These are phyloP conservation scores for Leishmania lainsoni DNA, from an alignment of 208 protist genomes.

Conservation along the genomic window DNA sequence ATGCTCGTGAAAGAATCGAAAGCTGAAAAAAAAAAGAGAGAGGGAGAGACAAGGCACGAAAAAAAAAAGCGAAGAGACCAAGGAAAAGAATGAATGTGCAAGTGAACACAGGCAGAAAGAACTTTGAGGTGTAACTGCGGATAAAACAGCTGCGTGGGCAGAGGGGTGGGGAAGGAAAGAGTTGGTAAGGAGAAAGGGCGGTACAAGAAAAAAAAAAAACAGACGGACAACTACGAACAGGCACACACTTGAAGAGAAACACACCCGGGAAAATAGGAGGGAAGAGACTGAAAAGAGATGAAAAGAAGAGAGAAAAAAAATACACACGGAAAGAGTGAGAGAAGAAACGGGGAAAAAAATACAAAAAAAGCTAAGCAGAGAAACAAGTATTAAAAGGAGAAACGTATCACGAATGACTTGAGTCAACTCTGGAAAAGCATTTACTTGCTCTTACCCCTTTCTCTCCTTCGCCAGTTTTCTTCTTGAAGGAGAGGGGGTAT, in stretches of 20 bases:
- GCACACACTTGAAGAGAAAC: not conserved
- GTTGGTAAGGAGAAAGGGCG: not conserved
- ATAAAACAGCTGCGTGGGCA: not conserved
- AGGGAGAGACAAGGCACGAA: not conserved
- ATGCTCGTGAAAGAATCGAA: no score
- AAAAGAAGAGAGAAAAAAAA: not conserved
- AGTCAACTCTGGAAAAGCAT: not conserved
- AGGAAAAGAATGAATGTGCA: not conserved
- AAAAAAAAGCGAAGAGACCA: not conserved
- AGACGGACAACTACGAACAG: not conserved
- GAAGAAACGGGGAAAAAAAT: not conserved
- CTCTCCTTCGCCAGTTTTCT: not conserved
- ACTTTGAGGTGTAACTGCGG: not conserved
- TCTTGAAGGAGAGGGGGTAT: not conserved
- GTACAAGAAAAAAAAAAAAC: not conserved
- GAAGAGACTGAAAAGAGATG: not conserved
- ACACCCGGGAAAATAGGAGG: not conserved
- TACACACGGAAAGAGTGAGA: not conserved
- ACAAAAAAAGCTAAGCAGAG: not conserved
- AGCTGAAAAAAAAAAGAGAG: not conserved
- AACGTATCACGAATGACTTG: not conserved
- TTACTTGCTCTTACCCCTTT: not conserved
- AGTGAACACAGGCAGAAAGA: not conserved
- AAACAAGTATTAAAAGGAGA: not conserved
- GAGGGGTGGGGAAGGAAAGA: not conserved